These are phyloP conservation scores for Parmales sp. DNA, from an alignment of 108 stramenopile species.

Conservation along the genomic window DNA sequence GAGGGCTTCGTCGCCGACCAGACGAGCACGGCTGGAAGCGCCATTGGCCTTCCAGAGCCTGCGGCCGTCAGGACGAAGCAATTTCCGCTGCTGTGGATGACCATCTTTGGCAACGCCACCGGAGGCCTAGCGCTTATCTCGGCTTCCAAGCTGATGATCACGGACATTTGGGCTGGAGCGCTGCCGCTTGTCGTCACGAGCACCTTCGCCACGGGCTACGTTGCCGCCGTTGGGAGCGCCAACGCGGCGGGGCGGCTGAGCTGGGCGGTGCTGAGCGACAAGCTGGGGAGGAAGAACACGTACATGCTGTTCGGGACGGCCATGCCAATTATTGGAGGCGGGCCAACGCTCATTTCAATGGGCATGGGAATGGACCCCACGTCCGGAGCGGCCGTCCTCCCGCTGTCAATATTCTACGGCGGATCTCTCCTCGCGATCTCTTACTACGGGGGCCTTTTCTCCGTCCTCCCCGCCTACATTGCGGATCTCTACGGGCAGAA, in stretches of 20 bases:
- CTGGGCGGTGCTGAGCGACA: conserved; percentile 61
- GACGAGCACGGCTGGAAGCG: neutral
- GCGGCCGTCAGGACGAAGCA: conserved; percentile 46
- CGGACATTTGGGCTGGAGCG: conserved; percentile 60
- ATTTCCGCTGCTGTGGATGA: conserved; percentile 58
- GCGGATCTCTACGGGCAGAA: conserved; percentile 70
- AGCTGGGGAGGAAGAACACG: conserved; percentile 45
- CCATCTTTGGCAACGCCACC: conserved; percentile 60
- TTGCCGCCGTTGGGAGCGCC: conserved; percentile 55
- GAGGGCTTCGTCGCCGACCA: neutral
- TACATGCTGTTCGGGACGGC: conserved; percentile 57
- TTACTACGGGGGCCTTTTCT: conserved; percentile 62
- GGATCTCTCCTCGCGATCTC: conserved; percentile 54
- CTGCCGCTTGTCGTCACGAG: conserved; percentile 59
- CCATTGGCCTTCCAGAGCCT: neutral
- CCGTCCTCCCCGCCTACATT: conserved; percentile 70
- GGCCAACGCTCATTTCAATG: conserved; percentile 35
- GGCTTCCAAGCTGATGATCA: conserved; percentile 68
- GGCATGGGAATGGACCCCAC: conserved; percentile 22
- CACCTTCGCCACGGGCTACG: conserved; percentile 47
- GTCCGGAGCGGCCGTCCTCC: conserved; percentile 27
- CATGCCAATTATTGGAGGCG: conserved; percentile 42
- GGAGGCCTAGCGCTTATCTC: conserved; percentile 65
- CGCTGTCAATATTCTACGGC: conserved; percentile 49
- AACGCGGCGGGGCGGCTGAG: conserved; percentile 69